Percentiles rank a stretch among this genome's conserved stretches.
Evolutionary conservation across 2,329 filamentous ascomycete genomes (phyloP).

Genomic region (Knufia fluminis): DNA sequence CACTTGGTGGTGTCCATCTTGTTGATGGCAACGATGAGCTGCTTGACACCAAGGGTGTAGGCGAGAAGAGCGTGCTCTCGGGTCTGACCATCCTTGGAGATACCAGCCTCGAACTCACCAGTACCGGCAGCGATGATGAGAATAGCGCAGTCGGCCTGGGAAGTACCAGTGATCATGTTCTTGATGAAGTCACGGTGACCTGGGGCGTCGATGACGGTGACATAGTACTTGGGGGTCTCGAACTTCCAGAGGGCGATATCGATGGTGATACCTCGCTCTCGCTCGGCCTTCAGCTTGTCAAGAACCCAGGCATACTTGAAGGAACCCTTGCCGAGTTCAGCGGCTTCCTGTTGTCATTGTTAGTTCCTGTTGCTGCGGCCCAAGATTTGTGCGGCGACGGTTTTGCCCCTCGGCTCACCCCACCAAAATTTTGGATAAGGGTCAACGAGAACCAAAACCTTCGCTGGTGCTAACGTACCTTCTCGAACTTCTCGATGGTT

Average conservation of each 20-base stretch:
- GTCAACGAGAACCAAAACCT: slow-evolving; percentile 23
- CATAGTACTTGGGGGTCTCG: slow-evolving; percentile 95
- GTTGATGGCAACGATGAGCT: slow-evolving; percentile 99
- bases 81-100: slow-evolving; percentile 99
- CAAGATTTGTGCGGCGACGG: background rate
- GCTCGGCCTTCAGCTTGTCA: slow-evolving; percentile 99
- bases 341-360: slow-evolving; percentile 64
- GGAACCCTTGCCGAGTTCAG: slow-evolving; percentile 98
- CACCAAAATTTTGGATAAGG: slow-evolving; percentile 26
- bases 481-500: slow-evolving; percentile 99
- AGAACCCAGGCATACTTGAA: slow-evolving; percentile 99
- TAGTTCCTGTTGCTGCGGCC: slow-evolving; percentile 6
- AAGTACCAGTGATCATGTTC: slow-evolving; percentile 99
- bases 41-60: slow-evolving; percentile 99
- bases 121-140: slow-evolving; percentile 99
- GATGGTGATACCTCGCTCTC: slow-evolving; percentile 99
- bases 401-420: slow-evolving; percentile 22
- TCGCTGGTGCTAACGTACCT: slow-evolving; percentile 54
- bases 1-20: slow-evolving; percentile 99
- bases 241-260: slow-evolving; percentile 99
- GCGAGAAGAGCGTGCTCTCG: slow-evolving; percentile 99
- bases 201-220: slow-evolving; percentile 97
- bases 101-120: slow-evolving; percentile 99
- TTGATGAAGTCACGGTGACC: slow-evolving; percentile 99
- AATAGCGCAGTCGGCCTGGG: slow-evolving; percentile 98